Base-by-base conservation (phyloP, 257 asterid species). In the Eucommia ulmoides region DNA sequence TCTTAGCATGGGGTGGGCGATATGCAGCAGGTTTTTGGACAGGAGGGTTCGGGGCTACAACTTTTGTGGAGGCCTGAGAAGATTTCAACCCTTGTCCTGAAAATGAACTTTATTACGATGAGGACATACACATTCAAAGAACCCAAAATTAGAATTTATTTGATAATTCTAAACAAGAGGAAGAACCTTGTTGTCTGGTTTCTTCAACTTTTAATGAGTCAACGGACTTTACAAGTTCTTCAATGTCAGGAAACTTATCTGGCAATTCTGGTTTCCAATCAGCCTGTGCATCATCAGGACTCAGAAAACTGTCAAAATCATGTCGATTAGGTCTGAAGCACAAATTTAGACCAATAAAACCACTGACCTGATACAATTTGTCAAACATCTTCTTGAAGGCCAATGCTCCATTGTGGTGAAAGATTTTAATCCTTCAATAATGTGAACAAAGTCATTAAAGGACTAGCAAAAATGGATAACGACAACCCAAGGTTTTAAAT, bases 1-100 rank as follows among this genome's bases (percentile, higher is more conserved):
- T 88, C 69, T 89, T 89, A 54, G 93, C 94, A 59, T 83, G 96
- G 54, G 96, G 96, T 8, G 98, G 96, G 24, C 94, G 82, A 73
- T 89, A 89, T 54, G 98, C 96, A 69, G 96, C 78, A 33, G 94
- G 94, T 62, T 89, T 89, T 59, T 75, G 91, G 18, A 75, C 61
- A 22, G 84, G 33, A 53, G 75, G 62, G 38, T 65, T 84, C 51
- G 82, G 69, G 57, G 83, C 66, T 47, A 68, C 54, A 51, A 81
- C 69, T 63, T 78, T 85, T 29, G 81, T 64, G 29, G 69, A 47
- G 23, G 69, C 60, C 61, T 75, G 80, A 24, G 65, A 56, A 49
- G 78, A 22, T 76, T 84, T 88, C 18, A 76, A 59, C 42, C 84
- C 94, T 79, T 69, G 75, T 33, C 80, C 95, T 79, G 84, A 45